phyloP scores from a whole-genome alignment of 2,329 filamentous ascomycete species.

The Sporothrix pseudoabietina region DNA sequence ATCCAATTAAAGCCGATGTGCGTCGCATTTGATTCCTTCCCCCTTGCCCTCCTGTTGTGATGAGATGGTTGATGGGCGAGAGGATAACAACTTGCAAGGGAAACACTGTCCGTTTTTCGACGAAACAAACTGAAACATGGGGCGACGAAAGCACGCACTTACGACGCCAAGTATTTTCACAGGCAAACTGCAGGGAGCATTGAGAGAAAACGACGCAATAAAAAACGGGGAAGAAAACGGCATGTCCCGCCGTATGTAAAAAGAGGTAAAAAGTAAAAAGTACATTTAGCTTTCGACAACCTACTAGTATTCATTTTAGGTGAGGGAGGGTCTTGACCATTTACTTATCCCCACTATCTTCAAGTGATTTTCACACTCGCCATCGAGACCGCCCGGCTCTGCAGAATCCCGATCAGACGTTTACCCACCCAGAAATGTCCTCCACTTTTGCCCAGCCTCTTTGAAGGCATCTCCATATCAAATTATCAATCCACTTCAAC shows the following conservation, averaged over 20 bases:
- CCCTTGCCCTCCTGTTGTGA: not conserved
- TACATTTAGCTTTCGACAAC: not conserved
- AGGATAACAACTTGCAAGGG: not conserved
- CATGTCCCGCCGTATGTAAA: not conserved
- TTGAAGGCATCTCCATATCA: not conserved
- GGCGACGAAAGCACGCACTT: not conserved
- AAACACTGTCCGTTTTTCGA: conserved; percentile 16
- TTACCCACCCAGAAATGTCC: not conserved
- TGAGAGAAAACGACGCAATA: not conserved
- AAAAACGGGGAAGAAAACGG: conserved; percentile 15
- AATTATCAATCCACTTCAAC: conserved; percentile 1
- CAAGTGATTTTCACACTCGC: not conserved
- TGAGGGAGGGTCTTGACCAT: not conserved
- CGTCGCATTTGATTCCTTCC: not conserved
- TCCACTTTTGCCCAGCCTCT: conserved; percentile 20
- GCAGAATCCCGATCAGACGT: conserved; percentile 18
- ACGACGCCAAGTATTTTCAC: not conserved
- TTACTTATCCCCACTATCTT: not conserved
- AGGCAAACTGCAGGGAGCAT: not conserved
- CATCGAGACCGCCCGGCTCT: conserved; percentile 9
- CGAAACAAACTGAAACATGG: conserved; percentile 28
- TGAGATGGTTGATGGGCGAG: conserved; percentile 7
- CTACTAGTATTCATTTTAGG: not conserved
- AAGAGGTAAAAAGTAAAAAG: not conserved
- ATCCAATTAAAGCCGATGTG: not conserved